Evolutionary conservation across 2,329 filamentous ascomycete species (phyloP), one percentile per base, ranked within the genome.

Genomic region (Pseudocercospora macadamiae): DNA sequence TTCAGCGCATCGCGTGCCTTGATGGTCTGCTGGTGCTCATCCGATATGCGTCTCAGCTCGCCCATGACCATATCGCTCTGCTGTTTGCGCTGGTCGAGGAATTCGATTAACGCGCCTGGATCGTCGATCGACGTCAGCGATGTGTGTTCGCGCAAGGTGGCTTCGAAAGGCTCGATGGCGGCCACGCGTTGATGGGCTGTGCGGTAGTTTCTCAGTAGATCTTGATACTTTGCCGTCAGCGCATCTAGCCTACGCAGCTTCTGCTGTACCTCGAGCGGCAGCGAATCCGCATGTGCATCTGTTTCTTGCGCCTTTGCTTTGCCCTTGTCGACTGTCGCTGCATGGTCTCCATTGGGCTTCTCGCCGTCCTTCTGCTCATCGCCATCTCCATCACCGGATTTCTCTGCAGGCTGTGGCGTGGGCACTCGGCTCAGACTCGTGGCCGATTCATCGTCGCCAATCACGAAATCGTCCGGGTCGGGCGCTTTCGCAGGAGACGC

Each of bases 11-110:
- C 91, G 59, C 89, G 88, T 71, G 97, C 93, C 44, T 69, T 71
- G 6, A 68, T 62, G 7, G 64, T 57, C 12, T 66, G 61, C 25
- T 65, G 60, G 34, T 70, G 65, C 59, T 73, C 70, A 3, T 84
- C 83, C 0, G 91, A 89, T 0, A 97, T 86, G 10, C 91, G 83
- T 77, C 96, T 97, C 57, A 97, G 80, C 75, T 99, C 95, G 45
- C 96, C 89, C 84, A 96, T 88, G 2, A 96, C 87, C 90, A 99
- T 96, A 68, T 96, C 91, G 39, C 88, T 88, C 71, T 96, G 93
- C 54, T 93, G 75, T 61, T 88, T 93, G 37, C 96, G 77, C 74
- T 97, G 91, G 66, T 89, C 91, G 25, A 99, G 81, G 70, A 97
- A 99, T 75, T 97, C 93, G 5, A 92, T 84, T 30, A 99, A 81